Evolutionary conservation across 176 grass and related monocot species (phyloP), one percentile per base, ranked within the genome.

Genomic region (Microstegium vimineum): DNA sequence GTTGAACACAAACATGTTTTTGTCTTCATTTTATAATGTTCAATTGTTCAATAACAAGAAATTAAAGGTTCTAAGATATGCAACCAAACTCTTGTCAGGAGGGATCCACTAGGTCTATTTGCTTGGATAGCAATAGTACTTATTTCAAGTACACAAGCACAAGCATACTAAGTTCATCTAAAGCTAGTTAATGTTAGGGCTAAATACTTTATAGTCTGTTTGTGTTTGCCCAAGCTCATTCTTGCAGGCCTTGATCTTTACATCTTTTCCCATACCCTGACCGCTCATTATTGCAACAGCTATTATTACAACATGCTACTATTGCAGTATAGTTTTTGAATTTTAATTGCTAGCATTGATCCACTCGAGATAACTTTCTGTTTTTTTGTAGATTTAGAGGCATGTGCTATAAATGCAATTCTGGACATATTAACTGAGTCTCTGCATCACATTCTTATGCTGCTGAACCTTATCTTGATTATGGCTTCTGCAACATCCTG

Each of bases 361-460:
- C 69, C 22, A 71, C 17, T 40, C 28, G 34, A 60, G 61, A 46
- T 76, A 36, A 75, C 60, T 86, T 33, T 46, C 32, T 75, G 56
- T 47, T 87, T 69, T 1, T 46, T 46, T 81, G 35, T 26, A 82
- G 68, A 72, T 86, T 62, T 60, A 79, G 47, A 76, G 64, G 46
- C 31, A 69, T 82, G 60, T 46, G 10, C 45, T 71, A 18, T 71
- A 41, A 34, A 46, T 85, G 47, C 20, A 81, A 61, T 47, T 38
- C 18, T 36, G 47, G 33, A 59, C 62, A 69, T 73, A 83, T 37
- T 20, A 12, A 52, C 36, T 14, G 23, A 28, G 46, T 28, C 12
- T 37, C 10, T 13, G 15, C 47, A 47, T 63, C 28, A 16, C 61
- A 52, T 68, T 61, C 43, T 75, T 38, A 27, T 13, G 25, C 22